A percentile compares a stretch with the other conserved stretches of the same genome.
Conservation (phyloP, 2,329 filamentous ascomycete species). For the Aspergillus costaricaensis region DNA sequence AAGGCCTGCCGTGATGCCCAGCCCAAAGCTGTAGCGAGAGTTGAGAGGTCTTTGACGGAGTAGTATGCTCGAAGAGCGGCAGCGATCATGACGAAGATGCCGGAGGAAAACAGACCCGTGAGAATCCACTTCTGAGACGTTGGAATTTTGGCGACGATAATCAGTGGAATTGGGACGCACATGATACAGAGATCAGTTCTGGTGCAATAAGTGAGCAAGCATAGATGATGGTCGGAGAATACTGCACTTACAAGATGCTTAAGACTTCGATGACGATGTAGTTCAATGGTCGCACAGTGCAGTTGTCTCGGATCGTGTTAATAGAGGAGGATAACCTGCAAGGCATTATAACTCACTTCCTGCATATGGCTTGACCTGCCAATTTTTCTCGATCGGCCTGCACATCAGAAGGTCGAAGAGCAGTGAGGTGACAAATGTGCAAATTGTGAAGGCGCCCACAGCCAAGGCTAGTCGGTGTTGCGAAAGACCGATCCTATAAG, state of each 20-base stretch:
- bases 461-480: constrained; percentile 18
- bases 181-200: constrained; percentile 25
- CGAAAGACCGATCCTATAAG: constrained; percentile 18
- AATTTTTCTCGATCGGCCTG: constrained; percentile 14
- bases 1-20: constrained; percentile 23
- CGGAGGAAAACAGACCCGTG: constrained; percentile 19
- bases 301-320: constrained; percentile 16
- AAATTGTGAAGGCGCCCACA: constrained; percentile 3
- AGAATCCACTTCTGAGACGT: constrained; percentile 21
- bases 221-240: not conserved
- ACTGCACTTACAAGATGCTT: constrained; percentile 18
- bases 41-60: constrained; percentile 22
- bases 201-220: not conserved
- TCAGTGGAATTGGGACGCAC: constrained; percentile 21
- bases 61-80: constrained; percentile 24
- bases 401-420: constrained; percentile 21
- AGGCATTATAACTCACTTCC: constrained; percentile 11
- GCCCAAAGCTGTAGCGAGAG: constrained; percentile 17
- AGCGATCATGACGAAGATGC: constrained; percentile 24
- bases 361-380: constrained; percentile 25
- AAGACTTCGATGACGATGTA: constrained; percentile 22
- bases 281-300: constrained; percentile 19
- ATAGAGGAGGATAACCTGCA: not conserved
- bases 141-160: constrained; percentile 19
- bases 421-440: constrained; percentile 17